Percentiles rank a stretch among this genome's conserved stretches.
These are phyloP conservation scores for Rhodotorula sp. DNA, from an alignment of 1,284 basidiomycete genomes.

Conservation along the genomic window DNA sequence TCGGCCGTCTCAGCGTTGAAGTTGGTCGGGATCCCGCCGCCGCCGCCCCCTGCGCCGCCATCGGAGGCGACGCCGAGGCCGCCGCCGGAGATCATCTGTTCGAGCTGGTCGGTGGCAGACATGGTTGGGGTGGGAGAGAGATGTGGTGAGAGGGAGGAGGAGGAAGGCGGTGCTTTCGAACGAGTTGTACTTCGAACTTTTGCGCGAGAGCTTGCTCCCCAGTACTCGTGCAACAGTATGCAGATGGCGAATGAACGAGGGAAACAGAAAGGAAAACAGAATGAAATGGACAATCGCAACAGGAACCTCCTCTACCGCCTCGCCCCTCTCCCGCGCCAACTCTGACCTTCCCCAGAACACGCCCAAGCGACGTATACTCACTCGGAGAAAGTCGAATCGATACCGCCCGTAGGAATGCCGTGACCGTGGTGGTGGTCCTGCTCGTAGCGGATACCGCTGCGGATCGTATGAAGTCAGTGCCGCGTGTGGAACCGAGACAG, in stretches of 20 bases:
- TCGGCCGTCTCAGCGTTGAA: slow-evolving; percentile 35
- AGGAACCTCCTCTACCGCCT: too few species aligned
- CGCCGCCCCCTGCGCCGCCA: slow-evolving; percentile 1
- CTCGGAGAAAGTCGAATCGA: slow-evolving; percentile 11
- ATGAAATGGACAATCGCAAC: too few species aligned
- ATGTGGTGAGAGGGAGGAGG: background rate
- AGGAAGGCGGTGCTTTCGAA: background rate
- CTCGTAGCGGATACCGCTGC: slow-evolving; percentile 79
- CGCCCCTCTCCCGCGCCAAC: too few species aligned
- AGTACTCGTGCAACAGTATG: too few species aligned
- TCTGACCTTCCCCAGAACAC: too few species aligned
- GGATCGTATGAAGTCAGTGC: background rate
- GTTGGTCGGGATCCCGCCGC: slow-evolving; percentile 11
- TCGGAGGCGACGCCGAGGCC: slow-evolving; percentile 10
- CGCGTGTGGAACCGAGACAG: too few species aligned
- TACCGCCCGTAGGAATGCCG: background rate
- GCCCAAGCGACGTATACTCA: background rate
- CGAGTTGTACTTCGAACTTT: background rate
- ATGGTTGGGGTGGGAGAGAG: background rate
- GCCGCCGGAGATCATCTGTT: slow-evolving; percentile 36
- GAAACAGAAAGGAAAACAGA: too few species aligned
- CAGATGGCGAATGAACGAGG: too few species aligned
- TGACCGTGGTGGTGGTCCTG: slow-evolving; percentile 58
- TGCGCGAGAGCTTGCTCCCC: too few species aligned
- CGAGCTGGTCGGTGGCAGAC: slow-evolving; percentile 17